These are phyloP conservation scores for Hymenoscyphus fraxineus DNA, from an alignment of 2,329 filamentous ascomycete genomes.

Conservation along the genomic window DNA sequence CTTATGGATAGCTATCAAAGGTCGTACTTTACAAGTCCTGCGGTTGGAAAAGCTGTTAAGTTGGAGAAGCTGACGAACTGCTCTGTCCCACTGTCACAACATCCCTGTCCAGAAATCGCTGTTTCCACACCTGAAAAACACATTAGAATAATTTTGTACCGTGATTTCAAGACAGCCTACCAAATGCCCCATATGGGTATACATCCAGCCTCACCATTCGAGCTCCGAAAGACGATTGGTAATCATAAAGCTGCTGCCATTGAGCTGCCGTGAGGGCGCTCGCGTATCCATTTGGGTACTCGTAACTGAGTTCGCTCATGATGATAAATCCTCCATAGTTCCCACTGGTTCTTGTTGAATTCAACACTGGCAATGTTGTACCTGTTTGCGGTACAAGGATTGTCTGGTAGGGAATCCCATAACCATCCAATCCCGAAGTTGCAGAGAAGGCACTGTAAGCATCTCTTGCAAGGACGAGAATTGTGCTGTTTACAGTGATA, in stretches of 20 bases:
- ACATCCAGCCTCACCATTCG: slow-evolving; percentile 58
- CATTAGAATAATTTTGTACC: neutral
- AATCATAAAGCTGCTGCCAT: slow-evolving; percentile 53
- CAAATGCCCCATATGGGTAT: slow-evolving; percentile 49
- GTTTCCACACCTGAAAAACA: neutral
- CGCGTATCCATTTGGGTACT: slow-evolving; percentile 43
- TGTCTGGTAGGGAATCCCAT: slow-evolving; percentile 56
- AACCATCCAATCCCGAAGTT: slow-evolving; percentile 52
- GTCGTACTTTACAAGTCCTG: slow-evolving; percentile 41
- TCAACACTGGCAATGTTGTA: slow-evolving; percentile 37
- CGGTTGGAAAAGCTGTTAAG: slow-evolving; percentile 48
- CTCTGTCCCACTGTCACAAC: slow-evolving; percentile 45
- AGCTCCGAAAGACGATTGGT: slow-evolving; percentile 54
- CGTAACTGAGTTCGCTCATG: slow-evolving; percentile 27
- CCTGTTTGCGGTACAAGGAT: slow-evolving; percentile 51
- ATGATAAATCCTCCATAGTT: slow-evolving; percentile 41
- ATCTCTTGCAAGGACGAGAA: slow-evolving; percentile 54
- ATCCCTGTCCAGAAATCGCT: slow-evolving; percentile 33
- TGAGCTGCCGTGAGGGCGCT: slow-evolving; percentile 47
- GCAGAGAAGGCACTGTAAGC: slow-evolving; percentile 44
- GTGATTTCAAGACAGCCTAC: slow-evolving; percentile 27
- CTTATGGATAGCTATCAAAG: neutral
- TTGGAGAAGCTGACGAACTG: slow-evolving; percentile 52
- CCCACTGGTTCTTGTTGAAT: neutral
- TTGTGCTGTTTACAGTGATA: slow-evolving; percentile 36